Evolutionary conservation across 371 early-diverging fungal genomes (phyloP), one percentile per base, ranked within the genome.

Genomic region (Funneliformis caledonium): DNA sequence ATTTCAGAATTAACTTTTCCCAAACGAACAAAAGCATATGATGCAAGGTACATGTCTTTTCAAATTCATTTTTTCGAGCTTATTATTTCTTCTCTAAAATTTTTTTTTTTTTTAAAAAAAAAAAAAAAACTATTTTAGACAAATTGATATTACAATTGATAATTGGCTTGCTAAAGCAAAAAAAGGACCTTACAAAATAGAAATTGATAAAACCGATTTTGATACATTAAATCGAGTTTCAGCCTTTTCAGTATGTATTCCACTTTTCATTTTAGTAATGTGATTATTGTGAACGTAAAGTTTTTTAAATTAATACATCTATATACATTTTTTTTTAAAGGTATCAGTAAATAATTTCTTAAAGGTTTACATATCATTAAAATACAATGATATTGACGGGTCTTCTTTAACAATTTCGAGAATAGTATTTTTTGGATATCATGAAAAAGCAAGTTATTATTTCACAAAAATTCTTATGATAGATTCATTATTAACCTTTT

Each of bases 341-440:
- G 33, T 73, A 8, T 42, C 31, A 37, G 56, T 73, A 56, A 33
- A 73, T 45, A 73, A 56, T 56, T 56, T 73, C 16, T 56, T 73
- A 9, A 73, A 73, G 42, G 50, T 33, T 19, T 9, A 16, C 7
- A 56, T 73, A 42, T 37, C 52, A 73, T 26, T 73, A 59, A 73
- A 73, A 73, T 73, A 56, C 56, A 37, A 73, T 56, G 50, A 73
- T 59, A 73, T 73, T 19, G 52, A 59, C 37, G 74, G 42, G 42
- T 56, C 50, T 11, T 73, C 56, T 22, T 16, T 56, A 31, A 52
- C 74, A 19, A 52, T 73, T 14, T 50, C 52, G 8, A 50, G 74
- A 73, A 52, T 73, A 11, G n/a, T 16, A 56, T 31, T 73, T 31
- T 33, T 73, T 56, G 74, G 56, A 19, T 73, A 48, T 6, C 74